Evolutionary conservation across 1,139 yeast species (phyloP), one percentile per base, ranked within the genome.

Genomic region (Scheffersomyces stambukii): DNA sequence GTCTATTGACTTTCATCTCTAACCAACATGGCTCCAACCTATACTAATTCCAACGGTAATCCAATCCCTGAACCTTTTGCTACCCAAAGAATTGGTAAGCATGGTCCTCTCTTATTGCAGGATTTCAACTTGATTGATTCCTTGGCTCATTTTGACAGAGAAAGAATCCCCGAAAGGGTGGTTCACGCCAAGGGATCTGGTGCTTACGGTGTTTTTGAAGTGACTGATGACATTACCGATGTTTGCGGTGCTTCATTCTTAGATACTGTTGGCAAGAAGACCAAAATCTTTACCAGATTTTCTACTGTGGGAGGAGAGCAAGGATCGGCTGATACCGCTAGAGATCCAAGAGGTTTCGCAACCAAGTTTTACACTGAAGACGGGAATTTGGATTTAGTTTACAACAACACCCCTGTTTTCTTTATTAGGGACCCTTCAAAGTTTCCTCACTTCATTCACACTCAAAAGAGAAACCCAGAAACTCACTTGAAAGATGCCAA

Each of bases 131-230:
- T 83, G 49, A 70, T 83, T 48, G 95, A 84, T 50, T 67, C 82
- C 23, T 61, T 84, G 31, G 83, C 94, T 16, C 93, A 82, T 55
- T 84, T 84, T 48, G 91, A 82, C 63, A 75, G 94, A 48, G 95
- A 85, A 62, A 72, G 94, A 56, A 77, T 84, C 38, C 94, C 95
- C 23, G 94, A 84, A 62, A 75, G 95, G 57, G 93, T 84, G 32
- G 95, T 84, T 29, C 95, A 84, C 53, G 94, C 94, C 38, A 83
- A 83, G 59, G 95, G 95, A 42, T 82, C 86, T 24, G 95, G 94
- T 45, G 93, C 93, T 29, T 79, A 70, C 52, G 91, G 93, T 48
- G 72, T 63, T 37, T 84, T 84, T 47, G 91, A 80, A 57, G 81
- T 79, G 40, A 84, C 95, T 20, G 89, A 85, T 52, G 91, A 84